Percentiles rank a stretch among this genome's conserved stretches.
Conservation (phyloP, 1,284 basidiomycete genomes). For the Omphalotus olearius region DNA sequence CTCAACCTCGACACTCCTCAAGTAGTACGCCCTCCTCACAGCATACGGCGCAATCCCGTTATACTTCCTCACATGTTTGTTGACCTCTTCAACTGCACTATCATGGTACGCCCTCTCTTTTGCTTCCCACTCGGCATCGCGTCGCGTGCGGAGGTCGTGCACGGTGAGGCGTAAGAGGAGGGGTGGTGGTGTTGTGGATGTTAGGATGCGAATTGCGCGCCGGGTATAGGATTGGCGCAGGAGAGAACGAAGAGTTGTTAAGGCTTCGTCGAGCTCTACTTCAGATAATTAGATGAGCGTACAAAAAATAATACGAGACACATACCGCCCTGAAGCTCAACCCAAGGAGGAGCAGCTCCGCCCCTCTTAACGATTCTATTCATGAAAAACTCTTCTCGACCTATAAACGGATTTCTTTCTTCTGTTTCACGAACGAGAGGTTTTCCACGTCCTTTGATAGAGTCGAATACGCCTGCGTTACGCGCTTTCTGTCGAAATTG, state of each 20-base stretch:
- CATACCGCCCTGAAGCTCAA: constrained; percentile 76
- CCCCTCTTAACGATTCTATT: constrained; percentile 86
- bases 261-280: constrained; percentile 42
- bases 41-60: constrained; percentile 77
- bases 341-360: constrained; percentile 87
- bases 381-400: constrained; percentile 79
- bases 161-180: constrained; percentile 38
- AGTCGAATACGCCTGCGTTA: constrained; percentile 65
- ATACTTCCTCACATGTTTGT: constrained; percentile 72
- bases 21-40: constrained; percentile 60
- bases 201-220: constrained; percentile 57
- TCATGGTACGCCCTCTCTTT: constrained; percentile 72
- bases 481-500: constrained; percentile 50
- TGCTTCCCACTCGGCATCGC: constrained; percentile 73
- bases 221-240: constrained; percentile 66
- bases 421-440: constrained; percentile 60
- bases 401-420: constrained; percentile 79
- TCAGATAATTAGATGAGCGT: too few relatives aligned
- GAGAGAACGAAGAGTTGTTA: constrained; percentile 59
- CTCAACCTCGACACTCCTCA: constrained; percentile 54
- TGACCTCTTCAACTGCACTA: constrained; percentile 65
- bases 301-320: constrained; percentile 6
- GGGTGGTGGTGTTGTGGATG: constrained; percentile 38
- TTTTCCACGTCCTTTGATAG: constrained; percentile 72
- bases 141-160: constrained; percentile 40